Conservation (phyloP, 2,329 filamentous ascomycete species). For the Domatiomyces catenatus region DNA sequence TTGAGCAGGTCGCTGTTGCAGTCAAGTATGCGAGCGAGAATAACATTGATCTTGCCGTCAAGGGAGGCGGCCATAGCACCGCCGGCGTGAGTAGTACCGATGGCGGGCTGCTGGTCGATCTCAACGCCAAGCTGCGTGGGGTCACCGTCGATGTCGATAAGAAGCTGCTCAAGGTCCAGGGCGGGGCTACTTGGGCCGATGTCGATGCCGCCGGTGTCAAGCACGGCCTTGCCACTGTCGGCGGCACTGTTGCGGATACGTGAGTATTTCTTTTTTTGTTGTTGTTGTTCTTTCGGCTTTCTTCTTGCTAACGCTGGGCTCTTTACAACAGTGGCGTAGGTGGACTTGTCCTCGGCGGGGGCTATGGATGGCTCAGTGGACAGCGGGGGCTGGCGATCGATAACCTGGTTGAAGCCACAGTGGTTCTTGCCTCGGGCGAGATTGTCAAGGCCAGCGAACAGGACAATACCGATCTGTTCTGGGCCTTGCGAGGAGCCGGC, state of each 20-base stretch:
- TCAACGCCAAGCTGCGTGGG: conserved; percentile 32
- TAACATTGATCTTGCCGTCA: conserved; percentile 36
- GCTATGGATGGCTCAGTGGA: conserved; percentile 42
- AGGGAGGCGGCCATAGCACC: conserved; percentile 43
- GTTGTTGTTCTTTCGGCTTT: background rate
- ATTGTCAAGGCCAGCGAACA: conserved; percentile 22
- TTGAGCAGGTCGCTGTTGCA: conserved; percentile 28
- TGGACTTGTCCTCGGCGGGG: conserved; percentile 42
- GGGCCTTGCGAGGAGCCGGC: conserved; percentile 28
- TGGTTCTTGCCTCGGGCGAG: conserved; percentile 26
- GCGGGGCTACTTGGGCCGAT: conserved; percentile 40
- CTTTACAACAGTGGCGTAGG: conserved; percentile 33
- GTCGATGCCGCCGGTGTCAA: conserved; percentile 37
- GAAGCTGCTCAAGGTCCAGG: conserved; percentile 34
- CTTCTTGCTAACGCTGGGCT: background rate
- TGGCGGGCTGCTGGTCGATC: conserved; percentile 41
- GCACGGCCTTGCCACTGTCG: conserved; percentile 42
- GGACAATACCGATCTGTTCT: conserved; percentile 27
- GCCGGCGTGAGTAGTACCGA: conserved; percentile 35
- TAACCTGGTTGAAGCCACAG: conserved; percentile 27
- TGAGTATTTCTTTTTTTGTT: background rate
- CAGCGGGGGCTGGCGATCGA: conserved; percentile 41
- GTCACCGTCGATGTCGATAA: conserved; percentile 34
- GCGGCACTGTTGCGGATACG: conserved; percentile 48
- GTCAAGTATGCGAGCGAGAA: conserved; percentile 32